A percentile compares a stretch with the other conserved stretches of the same genome.
Conservation (phyloP, 176 grass and related monocot species). For the Aegilops speltoides region DNA sequence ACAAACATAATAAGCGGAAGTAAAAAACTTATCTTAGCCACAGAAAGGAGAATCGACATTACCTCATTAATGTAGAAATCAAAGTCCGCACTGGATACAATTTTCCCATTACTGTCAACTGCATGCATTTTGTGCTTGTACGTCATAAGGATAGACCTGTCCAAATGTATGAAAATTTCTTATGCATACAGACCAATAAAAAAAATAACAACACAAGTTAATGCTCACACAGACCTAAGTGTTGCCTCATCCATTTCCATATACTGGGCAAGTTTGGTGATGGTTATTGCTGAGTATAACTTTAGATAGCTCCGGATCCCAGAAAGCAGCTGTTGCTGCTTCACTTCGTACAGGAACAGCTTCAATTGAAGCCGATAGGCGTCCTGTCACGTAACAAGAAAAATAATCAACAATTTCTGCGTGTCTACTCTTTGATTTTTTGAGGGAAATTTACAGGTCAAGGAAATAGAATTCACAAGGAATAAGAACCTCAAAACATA, state of each 20-base stretch:
- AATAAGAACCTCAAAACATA: not conserved
- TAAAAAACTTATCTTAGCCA: not conserved
- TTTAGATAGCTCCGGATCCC: slow-evolving; percentile 82
- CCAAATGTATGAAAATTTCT: slow-evolving; percentile 1
- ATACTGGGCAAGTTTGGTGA: slow-evolving; percentile 86
- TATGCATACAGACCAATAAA: not conserved
- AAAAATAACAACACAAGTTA: slow-evolving; percentile 14
- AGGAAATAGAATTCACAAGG: not conserved
- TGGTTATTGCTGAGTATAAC: slow-evolving; percentile 88
- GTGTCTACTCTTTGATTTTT: not conserved
- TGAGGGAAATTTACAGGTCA: not conserved
- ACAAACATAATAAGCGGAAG: not conserved
- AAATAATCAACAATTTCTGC: not conserved
- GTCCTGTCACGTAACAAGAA: slow-evolving; percentile 49
- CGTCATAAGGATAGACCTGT: slow-evolving; percentile 92
- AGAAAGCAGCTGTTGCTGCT: slow-evolving; percentile 91
- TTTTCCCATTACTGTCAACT: slow-evolving; percentile 81
- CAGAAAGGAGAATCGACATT: not conserved
- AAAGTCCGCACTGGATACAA: slow-evolving; percentile 81
- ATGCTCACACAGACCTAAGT: slow-evolving; percentile 60
- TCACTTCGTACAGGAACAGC: slow-evolving; percentile 97
- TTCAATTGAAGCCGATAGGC: slow-evolving; percentile 97
- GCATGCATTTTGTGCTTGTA: slow-evolving; percentile 99
- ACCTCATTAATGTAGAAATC: slow-evolving; percentile 94
- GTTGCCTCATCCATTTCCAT: slow-evolving; percentile 94